phyloP scores from a whole-genome alignment of 108 stramenopile genomes.

The Pseudonitzschia delicatissima region DNA sequence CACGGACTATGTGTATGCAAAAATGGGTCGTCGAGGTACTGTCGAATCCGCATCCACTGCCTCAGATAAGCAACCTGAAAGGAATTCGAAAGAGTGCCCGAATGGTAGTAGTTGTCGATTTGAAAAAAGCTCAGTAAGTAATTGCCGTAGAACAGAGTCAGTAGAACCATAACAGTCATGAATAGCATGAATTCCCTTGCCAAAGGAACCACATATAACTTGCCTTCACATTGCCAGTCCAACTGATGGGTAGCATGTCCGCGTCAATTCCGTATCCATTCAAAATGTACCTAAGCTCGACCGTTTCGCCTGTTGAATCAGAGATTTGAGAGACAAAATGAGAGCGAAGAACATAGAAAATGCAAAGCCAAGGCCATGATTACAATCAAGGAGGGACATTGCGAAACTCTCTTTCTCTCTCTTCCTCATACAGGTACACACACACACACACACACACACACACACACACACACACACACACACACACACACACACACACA shows the following conservation, averaged over 20 bases:
- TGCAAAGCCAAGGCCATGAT: background rate
- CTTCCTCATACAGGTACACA: background rate
- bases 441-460: no score
- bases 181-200: background rate
- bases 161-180: background rate
- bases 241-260: background rate
- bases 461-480: no score
- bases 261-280: background rate
- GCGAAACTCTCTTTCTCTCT: background rate
- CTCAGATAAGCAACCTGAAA: background rate
- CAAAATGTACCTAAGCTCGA: background rate
- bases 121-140: no score
- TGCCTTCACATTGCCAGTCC: background rate
- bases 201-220: background rate
- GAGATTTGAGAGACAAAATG: background rate
- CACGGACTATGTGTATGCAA: background rate
- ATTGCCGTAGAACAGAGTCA: no score
- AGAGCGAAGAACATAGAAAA: background rate
- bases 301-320: background rate
- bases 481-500: no score
- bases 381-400: no score
- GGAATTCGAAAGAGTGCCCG: background rate
- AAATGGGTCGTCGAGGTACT: background rate
- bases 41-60: background rate
- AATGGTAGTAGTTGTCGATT: no score